Percentiles rank a stretch among this genome's conserved stretches.
Evolutionary conservation across 1,139 yeast genomes (phyloP).

Genomic region (Suhomyces coccinellae): DNA sequence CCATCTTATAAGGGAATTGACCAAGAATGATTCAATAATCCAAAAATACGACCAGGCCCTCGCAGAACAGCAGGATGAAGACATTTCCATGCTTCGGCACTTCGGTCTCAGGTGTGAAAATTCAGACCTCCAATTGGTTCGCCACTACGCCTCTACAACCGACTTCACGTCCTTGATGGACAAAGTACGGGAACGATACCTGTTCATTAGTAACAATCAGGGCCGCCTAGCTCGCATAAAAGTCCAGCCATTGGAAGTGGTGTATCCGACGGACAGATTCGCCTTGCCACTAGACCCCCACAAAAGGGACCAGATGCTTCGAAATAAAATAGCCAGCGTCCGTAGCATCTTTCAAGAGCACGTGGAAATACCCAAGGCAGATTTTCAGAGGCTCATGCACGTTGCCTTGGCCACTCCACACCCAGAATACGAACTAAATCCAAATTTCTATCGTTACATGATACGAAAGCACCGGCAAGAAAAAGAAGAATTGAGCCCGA

Average conservation of each 20-base stretch:
- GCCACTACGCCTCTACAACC: neutral
- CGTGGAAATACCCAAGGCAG: conserved; percentile 26
- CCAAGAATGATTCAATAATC: conserved; percentile 16
- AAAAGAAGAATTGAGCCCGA: conserved; percentile 16
- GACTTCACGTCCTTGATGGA: conserved; percentile 12
- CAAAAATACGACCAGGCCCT: conserved; percentile 15
- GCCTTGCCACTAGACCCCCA: conserved; percentile 36
- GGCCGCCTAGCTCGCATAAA: conserved; percentile 24
- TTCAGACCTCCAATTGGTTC: conserved; percentile 1
- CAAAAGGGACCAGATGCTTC: conserved; percentile 28
- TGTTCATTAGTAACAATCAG: conserved; percentile 24
- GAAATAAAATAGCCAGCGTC: conserved; percentile 25
- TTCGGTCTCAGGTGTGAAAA: conserved; percentile 14
- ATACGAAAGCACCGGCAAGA: conserved; percentile 22
- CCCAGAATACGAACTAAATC: conserved; percentile 22
- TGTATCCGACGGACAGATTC: conserved; percentile 33
- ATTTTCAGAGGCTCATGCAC: conserved; percentile 20
- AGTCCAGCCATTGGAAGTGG: conserved; percentile 33
- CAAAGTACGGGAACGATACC: conserved; percentile 21
- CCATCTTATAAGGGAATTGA: conserved; percentile 36
- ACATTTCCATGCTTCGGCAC: conserved; percentile 14
- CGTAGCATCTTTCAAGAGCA: conserved; percentile 21
- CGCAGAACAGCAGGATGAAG: conserved; percentile 15
- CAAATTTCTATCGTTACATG: conserved; percentile 32
- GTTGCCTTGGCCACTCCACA: conserved; percentile 16